These are phyloP conservation scores for Alectoria sarmentosa DNA, from an alignment of 495 filamentous ascomycete genomes.

Conservation along the genomic window DNA sequence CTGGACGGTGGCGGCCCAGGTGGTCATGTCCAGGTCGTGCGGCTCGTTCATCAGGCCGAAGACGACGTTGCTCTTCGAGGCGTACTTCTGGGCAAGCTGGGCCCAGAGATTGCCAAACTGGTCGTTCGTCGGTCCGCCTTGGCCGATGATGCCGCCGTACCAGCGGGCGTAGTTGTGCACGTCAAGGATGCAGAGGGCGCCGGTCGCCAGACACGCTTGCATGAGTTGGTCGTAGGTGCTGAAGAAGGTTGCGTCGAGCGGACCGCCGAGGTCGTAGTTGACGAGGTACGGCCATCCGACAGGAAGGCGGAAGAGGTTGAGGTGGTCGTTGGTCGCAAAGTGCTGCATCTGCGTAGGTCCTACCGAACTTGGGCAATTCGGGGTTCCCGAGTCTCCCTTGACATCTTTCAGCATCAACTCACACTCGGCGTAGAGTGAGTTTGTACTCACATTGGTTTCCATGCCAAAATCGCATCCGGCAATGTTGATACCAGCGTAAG, in stretches of 20 bases:
- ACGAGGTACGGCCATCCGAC: slow-evolving; percentile 47
- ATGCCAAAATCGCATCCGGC: slow-evolving; percentile 30
- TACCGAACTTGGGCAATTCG: slow-evolving; percentile 1
- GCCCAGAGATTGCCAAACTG: slow-evolving; percentile 45
- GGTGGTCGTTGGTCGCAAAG: slow-evolving; percentile 41
- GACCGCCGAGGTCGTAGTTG: slow-evolving; percentile 41
- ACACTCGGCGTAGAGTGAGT: not conserved
- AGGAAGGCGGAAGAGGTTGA: slow-evolving; percentile 51
- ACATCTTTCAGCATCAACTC: not conserved
- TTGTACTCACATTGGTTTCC: slow-evolving; percentile 1
- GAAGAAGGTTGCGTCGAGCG: slow-evolving; percentile 39
- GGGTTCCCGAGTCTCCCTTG: not conserved
- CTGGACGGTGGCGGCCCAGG: slow-evolving; percentile 47
- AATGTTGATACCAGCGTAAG: slow-evolving; percentile 32
- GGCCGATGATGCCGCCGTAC: slow-evolving; percentile 50
- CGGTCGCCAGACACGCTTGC: slow-evolving; percentile 49
- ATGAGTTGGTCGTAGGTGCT: slow-evolving; percentile 48
- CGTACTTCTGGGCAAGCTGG: slow-evolving; percentile 49
- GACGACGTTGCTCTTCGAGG: slow-evolving; percentile 36
- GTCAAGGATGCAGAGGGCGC: slow-evolving; percentile 51
- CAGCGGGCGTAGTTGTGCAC: slow-evolving; percentile 52
- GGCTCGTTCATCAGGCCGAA: slow-evolving; percentile 61
- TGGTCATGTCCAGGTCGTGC: slow-evolving; percentile 39
- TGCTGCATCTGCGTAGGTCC: slow-evolving; percentile 46
- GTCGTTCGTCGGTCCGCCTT: slow-evolving; percentile 40